Evolutionary conservation across 2,329 filamentous ascomycete species (phyloP), one percentile per base, ranked within the genome.

Genomic region (Aspergillus sp.): DNA sequence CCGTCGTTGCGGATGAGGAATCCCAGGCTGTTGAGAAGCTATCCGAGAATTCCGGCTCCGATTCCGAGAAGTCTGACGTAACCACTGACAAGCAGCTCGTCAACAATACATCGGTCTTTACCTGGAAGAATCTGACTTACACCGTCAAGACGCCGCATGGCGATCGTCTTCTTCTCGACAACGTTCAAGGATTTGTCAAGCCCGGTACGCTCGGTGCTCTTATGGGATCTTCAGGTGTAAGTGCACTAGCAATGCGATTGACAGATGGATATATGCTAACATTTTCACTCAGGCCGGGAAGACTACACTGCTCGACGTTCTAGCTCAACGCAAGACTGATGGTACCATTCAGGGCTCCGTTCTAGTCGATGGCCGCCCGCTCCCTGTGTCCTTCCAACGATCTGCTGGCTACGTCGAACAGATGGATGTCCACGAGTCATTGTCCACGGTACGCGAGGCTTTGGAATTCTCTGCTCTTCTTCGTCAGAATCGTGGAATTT

Each of bases 391-490:
- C 29, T 52, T 52, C n/a, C 50, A 52, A 39, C 26, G 50, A 18
- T 36, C 31, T 6, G 50, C 50, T 36, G 50, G 50, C 5, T 52
- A 52, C 29, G 26, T 32, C 50, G 50, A 52, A 52, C 50, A 52
- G 50, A 6, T 52, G 26, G 50, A 52, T 39, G 29, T 52, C n/a
- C 50, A 52, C 50, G 50, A 52, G 50, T 16, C 50, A 6, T 52
- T 39, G 11, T 10, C 50, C 14, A 52, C 50, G 4, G 50, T 52
- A 10, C 26, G 50, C 14, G 50, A 52, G n/a, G 50, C 50, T 18
- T 16, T 52, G 16, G 31, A 52, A 39, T 52, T 52, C 9, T 52
- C 50, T n/a, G 50, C 50, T 20, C 50, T 52, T 36, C 29, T 52
- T 22, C 50, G 50, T 22, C 50, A 52, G 18, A 3, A 1, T 22